Base-by-base conservation (phyloP, 2,329 filamentous ascomycete genomes). In the Hortaea werneckii region DNA sequence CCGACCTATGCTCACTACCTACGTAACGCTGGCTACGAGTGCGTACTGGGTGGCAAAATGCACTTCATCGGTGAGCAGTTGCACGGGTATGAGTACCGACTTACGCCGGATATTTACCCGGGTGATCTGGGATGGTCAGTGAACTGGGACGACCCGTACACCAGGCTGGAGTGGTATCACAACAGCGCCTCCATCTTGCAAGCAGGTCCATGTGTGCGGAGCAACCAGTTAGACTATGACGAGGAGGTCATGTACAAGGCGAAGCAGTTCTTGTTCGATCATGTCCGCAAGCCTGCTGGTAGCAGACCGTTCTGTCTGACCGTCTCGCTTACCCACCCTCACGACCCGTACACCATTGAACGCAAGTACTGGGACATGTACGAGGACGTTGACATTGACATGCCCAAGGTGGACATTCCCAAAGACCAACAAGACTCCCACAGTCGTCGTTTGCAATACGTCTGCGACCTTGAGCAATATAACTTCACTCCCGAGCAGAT, bases 71-170 rank as follows among this genome's bases (percentile, higher is more conserved):
- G 89, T 30, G 89, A 95, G 63, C 89, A 95, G 69, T 75, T 95
- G 49, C 89, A 95, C 64, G 89, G 89, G 29, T 95, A 94, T 60
- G 89, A 95, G 71, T 84, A 87, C 59, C 80, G 89, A 47, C 75
- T 95, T 59, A 95, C 89, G n/a, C 86, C 83, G 55, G 89, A 95
- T 65, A 95, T 95, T 62, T 95, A 95, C 66, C 89, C 89, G 1
- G 89, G 84, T 47, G 89, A 95, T 62, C 88, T 92, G 61, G 89
- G 89, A 53, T 95, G 89, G 89, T 83, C 83, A 9, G 89, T 95
- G 52, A 89, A 95, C 69, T 95, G 89, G 89, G 89, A 95, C 63
- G 81, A 89, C 65, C 88, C 89, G 40, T 70, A 88, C 30, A 81
- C 80, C 37, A 79, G 89, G 40, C 79, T 90, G 37, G 89, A 95